Base-by-base conservation (phyloP, 75 land plant species). In the Chamaecyparis obtusa region DNA sequence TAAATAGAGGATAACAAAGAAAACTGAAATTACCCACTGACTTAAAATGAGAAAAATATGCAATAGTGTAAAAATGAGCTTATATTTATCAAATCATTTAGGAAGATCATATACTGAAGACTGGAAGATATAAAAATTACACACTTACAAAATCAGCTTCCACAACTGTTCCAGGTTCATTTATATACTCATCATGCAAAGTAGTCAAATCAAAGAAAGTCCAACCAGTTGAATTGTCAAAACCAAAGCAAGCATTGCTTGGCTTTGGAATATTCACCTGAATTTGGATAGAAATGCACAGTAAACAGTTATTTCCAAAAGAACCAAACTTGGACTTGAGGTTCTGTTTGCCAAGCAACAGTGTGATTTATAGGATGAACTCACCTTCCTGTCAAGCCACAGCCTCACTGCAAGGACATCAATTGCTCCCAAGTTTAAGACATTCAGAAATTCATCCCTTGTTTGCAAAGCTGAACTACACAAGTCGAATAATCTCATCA, bases 111-210 rank as follows among this genome's bases (percentile, higher is more conserved):
- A 44, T 43, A n/a, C 8, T 85, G 5, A 14, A 85, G 84, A 49
- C 35, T 85, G 48, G 76, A 43, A 49, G 27, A 86, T 24, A n/a
- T 48, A 87, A 32, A 24, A 24, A n/a, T 84, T 87, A 27, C 24
- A 48, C 39, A 82, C 98, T 89, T 88, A 96, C 98, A 94, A 96
- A 94, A 55, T 95, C 94, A 88, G 94, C 97, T 88, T 95, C 92
- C 74, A 96, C 86, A 60, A 95, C 94, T 54, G 98, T 94, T 7
- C 86, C 92, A 75, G 91, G 81, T 83, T 91, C 92, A 67, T 95
- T 93, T 86, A 88, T 91, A 77, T 95, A 92, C 75, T 96, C 98
- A 57, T 96, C 98, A 83, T 93, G 92, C 19, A 96, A 85, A 43
- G 89, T 48, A 85, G 90, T 96, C 89, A 95, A 92, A 89, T 96